These are phyloP conservation scores for Salvia splendens DNA, from an alignment of 257 asterid species.

Conservation along the genomic window DNA sequence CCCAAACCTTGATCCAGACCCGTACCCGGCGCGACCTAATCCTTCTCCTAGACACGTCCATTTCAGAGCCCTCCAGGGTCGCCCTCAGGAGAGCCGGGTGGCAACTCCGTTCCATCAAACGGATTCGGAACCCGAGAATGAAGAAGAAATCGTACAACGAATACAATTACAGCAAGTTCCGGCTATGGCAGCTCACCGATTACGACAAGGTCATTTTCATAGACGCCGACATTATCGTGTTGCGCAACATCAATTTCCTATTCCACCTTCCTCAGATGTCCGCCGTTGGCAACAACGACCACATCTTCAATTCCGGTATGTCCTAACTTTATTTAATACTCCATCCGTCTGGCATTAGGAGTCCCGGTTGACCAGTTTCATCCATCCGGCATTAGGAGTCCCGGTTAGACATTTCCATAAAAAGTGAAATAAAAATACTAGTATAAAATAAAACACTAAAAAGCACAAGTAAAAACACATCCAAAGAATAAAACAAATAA, in stretches of 20 bases:
- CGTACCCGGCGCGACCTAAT: conserved; percentile 64
- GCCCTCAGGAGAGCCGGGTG: conserved; percentile 73
- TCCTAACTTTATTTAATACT: no score
- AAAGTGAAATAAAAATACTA: no score
- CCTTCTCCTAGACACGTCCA: conserved; percentile 67
- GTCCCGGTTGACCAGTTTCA: no score
- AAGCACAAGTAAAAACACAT: no score
- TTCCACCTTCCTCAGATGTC: conserved; percentile 81
- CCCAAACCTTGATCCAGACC: conserved; percentile 66
- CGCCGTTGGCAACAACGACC: conserved; percentile 72
- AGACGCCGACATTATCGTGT: conserved; percentile 69
- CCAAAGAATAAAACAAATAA: no score
- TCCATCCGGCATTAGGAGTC: no score
- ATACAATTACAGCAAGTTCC: conserved; percentile 83
- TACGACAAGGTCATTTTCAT: conserved; percentile 74
- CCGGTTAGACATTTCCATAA: no score
- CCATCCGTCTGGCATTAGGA: no score
- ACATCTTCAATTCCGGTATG: conserved; percentile 74
- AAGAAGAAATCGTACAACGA: conserved; percentile 67
- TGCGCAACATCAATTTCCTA: conserved; percentile 65
- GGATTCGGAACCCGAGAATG: conserved; percentile 81
- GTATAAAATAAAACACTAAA: no score
- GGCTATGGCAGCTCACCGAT: conserved; percentile 82
- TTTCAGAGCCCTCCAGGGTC: conserved; percentile 48
- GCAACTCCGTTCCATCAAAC: conserved; percentile 60